phyloP scores from a whole-genome alignment of 2,329 filamentous ascomycete genomes.

The Colletotrichum sp. region DNA sequence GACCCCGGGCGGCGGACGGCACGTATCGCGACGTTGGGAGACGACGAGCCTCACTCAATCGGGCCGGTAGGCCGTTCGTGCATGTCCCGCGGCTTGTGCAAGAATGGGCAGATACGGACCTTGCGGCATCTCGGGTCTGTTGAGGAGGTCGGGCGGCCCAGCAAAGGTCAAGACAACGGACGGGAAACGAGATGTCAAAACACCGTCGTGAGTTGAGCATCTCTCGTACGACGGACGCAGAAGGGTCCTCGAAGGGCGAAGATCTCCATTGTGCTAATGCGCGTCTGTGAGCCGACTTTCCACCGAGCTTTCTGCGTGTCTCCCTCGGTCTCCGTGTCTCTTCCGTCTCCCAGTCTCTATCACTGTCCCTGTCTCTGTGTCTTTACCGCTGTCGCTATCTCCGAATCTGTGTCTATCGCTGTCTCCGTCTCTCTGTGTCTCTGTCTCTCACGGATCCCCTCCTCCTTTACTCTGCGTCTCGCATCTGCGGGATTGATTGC shows the following conservation, averaged over 20 bases:
- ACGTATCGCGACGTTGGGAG: neutral
- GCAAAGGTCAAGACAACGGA: neutral
- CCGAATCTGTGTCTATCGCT: neutral
- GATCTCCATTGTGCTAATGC: neutral
- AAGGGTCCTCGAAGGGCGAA: neutral
- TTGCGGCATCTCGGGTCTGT: neutral
- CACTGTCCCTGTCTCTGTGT: neutral
- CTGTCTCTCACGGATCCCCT: neutral
- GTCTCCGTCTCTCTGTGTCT: neutral
- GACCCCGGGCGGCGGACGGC: neutral
- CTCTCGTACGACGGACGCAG: neutral
- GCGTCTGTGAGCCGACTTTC: neutral
- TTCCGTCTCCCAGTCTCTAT: neutral
- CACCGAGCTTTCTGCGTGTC: neutral
- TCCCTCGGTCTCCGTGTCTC: neutral
- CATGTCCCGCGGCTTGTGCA: neutral
- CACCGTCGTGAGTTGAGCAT: neutral
- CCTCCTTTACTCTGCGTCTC: neutral
- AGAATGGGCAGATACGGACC: neutral
- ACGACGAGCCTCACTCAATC: neutral
- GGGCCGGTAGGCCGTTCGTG: neutral
- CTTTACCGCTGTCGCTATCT: neutral
- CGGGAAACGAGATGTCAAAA: neutral
- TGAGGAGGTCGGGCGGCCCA: neutral
- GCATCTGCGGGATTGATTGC: neutral